phyloP scores from a whole-genome alignment of 139 green algal genomes.

The Ettlia oleoabundans region DNA sequence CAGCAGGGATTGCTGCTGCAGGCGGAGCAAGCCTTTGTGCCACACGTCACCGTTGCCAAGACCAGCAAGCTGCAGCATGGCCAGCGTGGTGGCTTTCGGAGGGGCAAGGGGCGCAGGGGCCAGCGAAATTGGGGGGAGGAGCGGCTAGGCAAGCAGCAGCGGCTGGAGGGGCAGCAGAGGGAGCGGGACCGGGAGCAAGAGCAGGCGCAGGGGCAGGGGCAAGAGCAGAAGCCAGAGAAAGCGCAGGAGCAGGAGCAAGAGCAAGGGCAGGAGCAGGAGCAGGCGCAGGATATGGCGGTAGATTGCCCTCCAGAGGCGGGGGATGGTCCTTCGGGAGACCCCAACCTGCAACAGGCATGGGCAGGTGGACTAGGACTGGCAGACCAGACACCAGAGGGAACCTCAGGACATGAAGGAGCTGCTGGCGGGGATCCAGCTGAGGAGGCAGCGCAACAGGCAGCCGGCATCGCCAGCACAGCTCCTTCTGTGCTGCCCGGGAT shows the following conservation, averaged over 20 bases:
- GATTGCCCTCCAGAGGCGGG: too few species aligned
- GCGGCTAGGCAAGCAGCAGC: not conserved
- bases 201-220: not conserved
- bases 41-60: conserved; percentile 23
- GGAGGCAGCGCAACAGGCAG: not conserved
- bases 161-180: not conserved
- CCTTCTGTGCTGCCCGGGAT: too few species aligned
- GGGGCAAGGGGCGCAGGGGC: not conserved
- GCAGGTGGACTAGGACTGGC: too few species aligned
- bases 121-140: not conserved
- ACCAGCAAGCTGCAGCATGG: conserved; percentile 8
- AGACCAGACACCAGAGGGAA: not conserved
- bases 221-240: too few species aligned
- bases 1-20: not conserved
- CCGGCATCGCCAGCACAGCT: too few species aligned
- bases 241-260: not conserved
- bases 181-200: conserved; percentile 23
- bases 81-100: too few species aligned
- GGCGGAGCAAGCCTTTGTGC: conserved; percentile 6
- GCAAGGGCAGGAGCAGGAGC: too few species aligned
- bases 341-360: too few species aligned
- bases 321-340: too few species aligned
- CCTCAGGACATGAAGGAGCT: too few species aligned
- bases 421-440: not conserved
- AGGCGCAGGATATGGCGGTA: too few species aligned